These are phyloP conservation scores for Adansonia digitata DNA, from an alignment of 345 rosid genomes.

Conservation along the genomic window DNA sequence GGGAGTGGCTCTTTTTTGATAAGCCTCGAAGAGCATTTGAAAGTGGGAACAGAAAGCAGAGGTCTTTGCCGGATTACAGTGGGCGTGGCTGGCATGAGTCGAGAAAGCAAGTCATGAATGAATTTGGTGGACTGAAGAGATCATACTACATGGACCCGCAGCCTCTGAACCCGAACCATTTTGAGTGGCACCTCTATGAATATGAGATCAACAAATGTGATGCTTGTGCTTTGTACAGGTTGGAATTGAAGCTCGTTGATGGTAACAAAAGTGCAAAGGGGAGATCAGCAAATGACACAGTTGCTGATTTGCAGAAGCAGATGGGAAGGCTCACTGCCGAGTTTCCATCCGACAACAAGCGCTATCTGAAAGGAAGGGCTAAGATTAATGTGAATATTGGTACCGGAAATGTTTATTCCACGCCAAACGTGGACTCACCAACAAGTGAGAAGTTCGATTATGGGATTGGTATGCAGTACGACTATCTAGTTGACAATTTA, in stretches of 20 bases:
- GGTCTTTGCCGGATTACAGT: conserved; percentile 91
- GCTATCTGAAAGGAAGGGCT: conserved; percentile 58
- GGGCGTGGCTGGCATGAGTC: conserved; percentile 99
- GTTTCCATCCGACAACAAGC: conserved; percentile 82
- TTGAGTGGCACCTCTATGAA: conserved; percentile 97
- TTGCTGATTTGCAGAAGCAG: conserved; percentile 93
- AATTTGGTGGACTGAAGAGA: conserved; percentile 89
- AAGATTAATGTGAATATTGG: conserved; percentile 48
- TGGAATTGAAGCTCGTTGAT: conserved; percentile 89
- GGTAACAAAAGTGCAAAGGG: conserved; percentile 87
- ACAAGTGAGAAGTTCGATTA: conserved; percentile 44
- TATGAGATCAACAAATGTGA: conserved; percentile 93
- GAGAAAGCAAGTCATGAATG: conserved; percentile 95
- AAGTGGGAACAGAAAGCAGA: conserved; percentile 98
- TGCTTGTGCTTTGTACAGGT: conserved; percentile 89
- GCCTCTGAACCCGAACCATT: conserved; percentile 74
- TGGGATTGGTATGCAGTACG: conserved; percentile 55
- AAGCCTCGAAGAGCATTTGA: conserved; percentile 99
- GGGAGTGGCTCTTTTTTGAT: conserved; percentile 99
- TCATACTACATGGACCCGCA: conserved; percentile 99
- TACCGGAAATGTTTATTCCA: conserved; percentile 34
- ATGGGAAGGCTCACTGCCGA: conserved; percentile 97
- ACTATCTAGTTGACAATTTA: conserved; percentile 61
- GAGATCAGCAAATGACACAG: conserved; percentile 63
- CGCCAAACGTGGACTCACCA: conserved; percentile 39